Percentiles rank a stretch among this genome's conserved stretches.
Evolutionary conservation across 2,329 filamentous ascomycete species (phyloP).

Genomic region (Ampelomyces quisqualis): DNA sequence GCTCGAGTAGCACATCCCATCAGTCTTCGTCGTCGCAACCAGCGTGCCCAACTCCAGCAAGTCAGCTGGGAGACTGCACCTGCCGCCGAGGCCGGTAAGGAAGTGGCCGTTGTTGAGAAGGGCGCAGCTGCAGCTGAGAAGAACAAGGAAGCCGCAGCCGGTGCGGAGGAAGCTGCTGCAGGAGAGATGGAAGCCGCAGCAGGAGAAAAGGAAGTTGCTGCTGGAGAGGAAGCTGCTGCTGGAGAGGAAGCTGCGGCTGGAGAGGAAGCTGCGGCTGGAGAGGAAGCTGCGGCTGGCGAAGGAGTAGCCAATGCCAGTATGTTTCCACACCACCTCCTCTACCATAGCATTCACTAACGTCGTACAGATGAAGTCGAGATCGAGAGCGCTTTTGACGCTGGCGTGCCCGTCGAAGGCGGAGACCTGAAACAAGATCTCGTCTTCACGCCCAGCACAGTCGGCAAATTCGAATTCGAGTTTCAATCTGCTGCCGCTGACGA

Average conservation of each 20-base stretch:
- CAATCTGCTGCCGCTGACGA: conserved; percentile 16
- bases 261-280: not conserved
- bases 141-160: not conserved
- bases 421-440: conserved; percentile 27
- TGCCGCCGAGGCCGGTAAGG: conserved; percentile 1
- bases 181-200: not conserved
- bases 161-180: not conserved
- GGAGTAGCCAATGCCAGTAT: conserved; percentile 10
- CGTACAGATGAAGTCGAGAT: conserved; percentile 15
- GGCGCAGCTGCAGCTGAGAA: not conserved
- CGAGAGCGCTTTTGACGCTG: conserved; percentile 10
- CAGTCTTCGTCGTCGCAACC: conserved; percentile 1
- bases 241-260: not conserved
- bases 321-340: not conserved
- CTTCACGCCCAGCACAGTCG: conserved; percentile 24
- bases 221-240: not conserved
- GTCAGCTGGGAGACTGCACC: not conserved
- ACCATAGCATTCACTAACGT: not conserved
- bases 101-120: conserved; percentile 2
- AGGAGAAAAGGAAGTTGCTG: not conserved
- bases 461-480: conserved; percentile 26
- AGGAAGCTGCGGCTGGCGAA: conserved; percentile 3
- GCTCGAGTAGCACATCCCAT: not conserved
- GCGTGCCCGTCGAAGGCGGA: conserved; percentile 13
- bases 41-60: conserved; percentile 1